Percentiles rank a stretch among this genome's conserved stretches.
Evolutionary conservation across 805 yeast species (phyloP).

Genomic region (Hermanozyma aechmeae): DNA sequence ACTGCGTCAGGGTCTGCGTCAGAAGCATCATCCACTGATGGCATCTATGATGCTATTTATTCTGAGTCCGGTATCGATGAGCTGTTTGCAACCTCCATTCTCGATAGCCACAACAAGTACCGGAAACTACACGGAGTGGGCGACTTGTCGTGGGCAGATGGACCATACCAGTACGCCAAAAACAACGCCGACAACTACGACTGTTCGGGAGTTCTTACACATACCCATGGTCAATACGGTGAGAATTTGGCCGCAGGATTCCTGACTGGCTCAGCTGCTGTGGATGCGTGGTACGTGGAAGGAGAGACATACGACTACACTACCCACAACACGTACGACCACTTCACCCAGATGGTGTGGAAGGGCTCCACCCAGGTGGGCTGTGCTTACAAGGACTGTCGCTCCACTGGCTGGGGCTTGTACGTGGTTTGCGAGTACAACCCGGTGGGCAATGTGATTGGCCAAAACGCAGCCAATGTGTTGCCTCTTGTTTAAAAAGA

Average conservation of each 20-base stretch:
- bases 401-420: conserved; percentile 24
- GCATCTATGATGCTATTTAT: too few relatives aligned
- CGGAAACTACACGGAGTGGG: conserved; percentile 46
- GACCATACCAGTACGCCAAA: conserved; percentile 46
- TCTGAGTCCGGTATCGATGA: too few relatives aligned
- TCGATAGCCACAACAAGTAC: conserved; percentile 52
- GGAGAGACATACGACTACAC: conserved; percentile 8
- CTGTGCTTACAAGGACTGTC: conserved; percentile 62
- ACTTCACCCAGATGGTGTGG: conserved; percentile 81
- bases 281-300: conserved; percentile 12
- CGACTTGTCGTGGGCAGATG: conserved; percentile 45
- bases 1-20: too few relatives aligned
- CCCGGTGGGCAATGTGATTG: conserved; percentile 63
- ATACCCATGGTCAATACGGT: conserved; percentile 10
- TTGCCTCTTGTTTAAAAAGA: too few relatives aligned
- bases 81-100: conserved; percentile 35
- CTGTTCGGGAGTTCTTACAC: conserved; percentile 21
- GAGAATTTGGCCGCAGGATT: conserved; percentile 29
- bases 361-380: conserved; percentile 51
- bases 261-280: conserved; percentile 15
- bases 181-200: conserved; percentile 36
- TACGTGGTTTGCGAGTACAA: conserved; percentile 70
- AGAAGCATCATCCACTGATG: too few relatives aligned
- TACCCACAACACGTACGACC: conserved; percentile 22
- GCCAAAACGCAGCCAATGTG: conserved; percentile 18